Conservation (phyloP, 2,329 filamentous ascomycete genomes). For the Alternaria angustiovoidea region DNA sequence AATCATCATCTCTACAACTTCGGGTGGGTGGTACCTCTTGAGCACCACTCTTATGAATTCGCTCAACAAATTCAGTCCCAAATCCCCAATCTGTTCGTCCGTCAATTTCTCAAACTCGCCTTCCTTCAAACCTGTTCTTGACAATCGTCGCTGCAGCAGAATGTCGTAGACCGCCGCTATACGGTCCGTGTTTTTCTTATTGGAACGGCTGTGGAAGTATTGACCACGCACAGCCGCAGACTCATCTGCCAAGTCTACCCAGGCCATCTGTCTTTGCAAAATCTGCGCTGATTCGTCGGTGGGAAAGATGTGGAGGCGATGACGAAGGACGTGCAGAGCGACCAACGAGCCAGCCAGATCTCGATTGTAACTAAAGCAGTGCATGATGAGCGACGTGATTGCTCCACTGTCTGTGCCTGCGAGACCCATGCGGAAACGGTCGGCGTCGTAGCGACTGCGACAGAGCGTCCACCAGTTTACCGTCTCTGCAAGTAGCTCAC, state of each 20-base stretch:
- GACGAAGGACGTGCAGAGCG: conserved; percentile 42
- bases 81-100: conserved; percentile 32
- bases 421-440: conserved; percentile 39
- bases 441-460: conserved; percentile 34
- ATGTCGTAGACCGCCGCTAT: conserved; percentile 31
- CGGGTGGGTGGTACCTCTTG: conserved; percentile 31
- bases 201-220: conserved; percentile 25
- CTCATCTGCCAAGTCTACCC: conserved; percentile 35
- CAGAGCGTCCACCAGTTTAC: conserved; percentile 40
- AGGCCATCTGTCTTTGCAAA: conserved; percentile 40
- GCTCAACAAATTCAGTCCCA: conserved; percentile 40
- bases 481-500: conserved; percentile 42
- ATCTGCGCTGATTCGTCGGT: conserved; percentile 27
- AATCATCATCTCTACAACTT: conserved; percentile 42
- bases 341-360: conserved; percentile 48
- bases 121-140: conserved; percentile 24
- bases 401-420: conserved; percentile 32
- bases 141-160: conserved; percentile 27
- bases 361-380: conserved; percentile 46
- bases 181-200: conserved; percentile 21
- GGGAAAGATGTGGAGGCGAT: conserved; percentile 39
- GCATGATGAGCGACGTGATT: conserved; percentile 39
- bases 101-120: conserved; percentile 24
- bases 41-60: conserved; percentile 44
- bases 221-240: conserved; percentile 12